phyloP scores from a whole-genome alignment of 2,329 filamentous ascomycete species.

The Ascochyta pisi region DNA sequence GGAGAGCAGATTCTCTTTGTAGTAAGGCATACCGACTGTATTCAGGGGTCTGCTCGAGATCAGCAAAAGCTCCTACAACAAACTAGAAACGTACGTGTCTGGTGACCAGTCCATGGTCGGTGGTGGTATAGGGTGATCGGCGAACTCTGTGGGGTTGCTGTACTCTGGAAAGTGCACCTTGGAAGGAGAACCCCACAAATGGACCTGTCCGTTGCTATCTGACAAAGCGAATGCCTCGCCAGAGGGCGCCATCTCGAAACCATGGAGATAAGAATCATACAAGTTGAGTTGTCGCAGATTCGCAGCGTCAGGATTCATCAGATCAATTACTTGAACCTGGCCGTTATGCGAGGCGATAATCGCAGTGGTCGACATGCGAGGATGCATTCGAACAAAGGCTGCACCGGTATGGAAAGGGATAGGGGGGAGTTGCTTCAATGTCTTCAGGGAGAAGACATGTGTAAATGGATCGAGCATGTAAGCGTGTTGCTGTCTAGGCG shows the following conservation, averaged over 20 bases:
- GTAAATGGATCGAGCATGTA: conserved; percentile 91
- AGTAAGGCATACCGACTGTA: conserved; percentile 89
- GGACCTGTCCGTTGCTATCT: conserved; percentile 78
- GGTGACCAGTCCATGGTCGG: conserved; percentile 71
- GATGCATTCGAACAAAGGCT: conserved; percentile 95
- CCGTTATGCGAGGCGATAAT: conserved; percentile 92
- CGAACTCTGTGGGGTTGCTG: conserved; percentile 76
- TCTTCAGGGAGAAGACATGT: conserved; percentile 95
- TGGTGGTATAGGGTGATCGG: conserved; percentile 66
- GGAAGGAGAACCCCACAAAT: conserved; percentile 85
- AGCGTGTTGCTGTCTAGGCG: conserved; percentile 77
- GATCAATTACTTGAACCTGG: conserved; percentile 93
- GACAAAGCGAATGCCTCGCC: conserved; percentile 84
- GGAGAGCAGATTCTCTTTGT: conserved; percentile 85
- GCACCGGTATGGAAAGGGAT: conserved; percentile 92
- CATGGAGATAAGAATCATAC: conserved; percentile 71
- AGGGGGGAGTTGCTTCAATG: conserved; percentile 83
- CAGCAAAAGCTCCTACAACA: conserved; percentile 3
- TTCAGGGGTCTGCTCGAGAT: conserved; percentile 70
- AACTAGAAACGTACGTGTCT: conserved; percentile 65
- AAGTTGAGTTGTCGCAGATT: conserved; percentile 85
- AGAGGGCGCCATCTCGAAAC: conserved; percentile 85
- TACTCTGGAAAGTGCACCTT: conserved; percentile 89
- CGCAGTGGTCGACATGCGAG: conserved; percentile 91
- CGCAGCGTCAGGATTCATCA: conserved; percentile 90